Base-by-base conservation (phyloP, 2,329 filamentous ascomycete species). In the Xylariales sp. region DNA sequence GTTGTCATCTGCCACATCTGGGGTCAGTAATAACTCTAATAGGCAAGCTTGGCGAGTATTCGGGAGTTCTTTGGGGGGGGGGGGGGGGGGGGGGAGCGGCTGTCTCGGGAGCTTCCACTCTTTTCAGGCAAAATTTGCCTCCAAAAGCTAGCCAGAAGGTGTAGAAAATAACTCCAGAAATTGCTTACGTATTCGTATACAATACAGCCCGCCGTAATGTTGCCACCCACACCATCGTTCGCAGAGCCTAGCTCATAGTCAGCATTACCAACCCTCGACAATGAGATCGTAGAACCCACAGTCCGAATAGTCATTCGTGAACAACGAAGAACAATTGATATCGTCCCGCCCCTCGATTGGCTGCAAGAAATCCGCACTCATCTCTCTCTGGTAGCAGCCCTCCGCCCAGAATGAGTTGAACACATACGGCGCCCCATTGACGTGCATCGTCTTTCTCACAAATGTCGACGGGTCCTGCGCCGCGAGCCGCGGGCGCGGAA, bases 151-250 rank as follows among this genome's bases (percentile, higher is more conserved):
- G n/a, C n/a, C n/a, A n/a, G n/a, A n/a, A n/a, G n/a, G n/a, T n/a
- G n/a, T n/a, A n/a, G n/a, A 25, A 9, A 8, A 9, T 25, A 20
- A 10, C 21, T 20, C 21, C 28, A 24, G n/a, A 27, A 21, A 15
- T 18, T 38, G 9, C 22, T 38, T 24, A 27, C 28, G 22, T 38
- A 38, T 12, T 38, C 35, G 22, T 38, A 38, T 9, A 38, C 21
- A 15, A 38, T 15, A 28, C 35, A 38, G 11, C 35, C 35, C 15
- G 28, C 15, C 8, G 35, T 38, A 10, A 38, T 38, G 14, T 38
- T 38, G 21, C 35, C 35, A 10, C 35, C 35, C 16, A 38, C n/a
- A 7, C 35, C 35, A 16, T 28, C 35, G 21, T 38, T 38, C 14
- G 14, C n/a, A 6, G 20, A 12, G n/a, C 33, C 33, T 36, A 7